These are phyloP conservation scores for Tremellales sp. DNA, from an alignment of 1,284 basidiomycete species.

Conservation along the genomic window DNA sequence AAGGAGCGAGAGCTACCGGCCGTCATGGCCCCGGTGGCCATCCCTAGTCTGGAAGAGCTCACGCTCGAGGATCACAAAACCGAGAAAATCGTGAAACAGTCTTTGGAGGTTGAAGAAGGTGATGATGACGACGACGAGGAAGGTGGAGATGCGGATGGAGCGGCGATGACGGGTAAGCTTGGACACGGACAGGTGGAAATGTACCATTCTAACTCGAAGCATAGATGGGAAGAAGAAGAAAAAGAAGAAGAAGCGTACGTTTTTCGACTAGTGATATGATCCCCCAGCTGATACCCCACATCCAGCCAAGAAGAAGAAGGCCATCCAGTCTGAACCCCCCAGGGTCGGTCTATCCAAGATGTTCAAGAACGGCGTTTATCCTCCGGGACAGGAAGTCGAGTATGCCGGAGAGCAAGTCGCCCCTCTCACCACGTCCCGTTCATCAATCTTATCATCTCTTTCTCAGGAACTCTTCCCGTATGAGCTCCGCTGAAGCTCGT, in stretches of 20 bases:
- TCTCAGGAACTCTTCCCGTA: conserved; percentile 74
- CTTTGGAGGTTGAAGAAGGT: conserved; percentile 31
- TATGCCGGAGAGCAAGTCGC: conserved; percentile 75
- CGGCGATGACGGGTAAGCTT: conserved; percentile 13
- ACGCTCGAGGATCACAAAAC: conserved; percentile 25
- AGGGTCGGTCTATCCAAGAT: conserved; percentile 83
- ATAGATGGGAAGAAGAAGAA: conserved; percentile 70
- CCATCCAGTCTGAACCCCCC: conserved; percentile 85
- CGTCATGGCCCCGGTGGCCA: conserved; percentile 32
- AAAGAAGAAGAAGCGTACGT: conserved; percentile 78
- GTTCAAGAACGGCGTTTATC: conserved; percentile 80
- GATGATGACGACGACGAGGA: conserved; percentile 44
- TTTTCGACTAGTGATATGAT: neutral
- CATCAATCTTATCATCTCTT: conserved; percentile 1
- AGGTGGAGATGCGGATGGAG: conserved; percentile 31
- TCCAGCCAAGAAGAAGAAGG: conserved; percentile 68
- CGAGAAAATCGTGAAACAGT: conserved; percentile 18
- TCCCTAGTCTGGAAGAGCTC: conserved; percentile 30
- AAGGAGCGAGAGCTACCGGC: neutral
- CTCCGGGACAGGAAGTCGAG: conserved; percentile 85
- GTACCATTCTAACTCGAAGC: too few species aligned
- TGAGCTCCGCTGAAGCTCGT: conserved; percentile 85
- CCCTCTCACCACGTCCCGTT: neutral
- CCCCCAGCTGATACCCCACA: neutral
- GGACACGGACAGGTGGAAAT: neutral